A percentile compares a stretch with the other conserved stretches of the same genome.
These are phyloP conservation scores for Takashimella tepidaria DNA, from an alignment of 1,284 basidiomycete genomes.

Conservation along the genomic window DNA sequence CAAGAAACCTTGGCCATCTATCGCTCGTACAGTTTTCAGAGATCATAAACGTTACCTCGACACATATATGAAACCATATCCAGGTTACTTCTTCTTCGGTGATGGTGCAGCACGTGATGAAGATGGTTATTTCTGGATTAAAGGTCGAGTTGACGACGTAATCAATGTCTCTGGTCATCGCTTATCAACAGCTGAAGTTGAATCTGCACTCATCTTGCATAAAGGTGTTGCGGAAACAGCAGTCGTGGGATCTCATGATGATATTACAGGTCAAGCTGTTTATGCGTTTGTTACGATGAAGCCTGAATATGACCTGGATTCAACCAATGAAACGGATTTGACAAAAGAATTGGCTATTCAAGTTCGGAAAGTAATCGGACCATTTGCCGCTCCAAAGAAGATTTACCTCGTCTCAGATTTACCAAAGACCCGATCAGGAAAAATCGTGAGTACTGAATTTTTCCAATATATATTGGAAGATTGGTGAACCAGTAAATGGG, in stretches of 20 bases:
- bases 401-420: conserved; percentile 79
- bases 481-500: not conserved
- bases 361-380: conserved; percentile 92
- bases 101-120: conserved; percentile 92
- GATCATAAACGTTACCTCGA: conserved; percentile 91
- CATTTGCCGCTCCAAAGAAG: conserved; percentile 92
- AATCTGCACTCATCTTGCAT: conserved; percentile 90
- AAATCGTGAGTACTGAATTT: conserved; percentile 54
- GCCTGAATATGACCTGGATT: conserved; percentile 71
- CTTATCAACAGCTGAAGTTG: conserved; percentile 94
- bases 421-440: conserved; percentile 95
- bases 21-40: conserved; percentile 87
- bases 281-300: conserved; percentile 67
- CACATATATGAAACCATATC: conserved; percentile 73
- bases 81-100: conserved; percentile 78
- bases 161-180: conserved; percentile 85
- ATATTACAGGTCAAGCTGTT: conserved; percentile 71
- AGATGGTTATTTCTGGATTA: conserved; percentile 98
- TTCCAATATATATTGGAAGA: no score
- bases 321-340: conserved; percentile 63
- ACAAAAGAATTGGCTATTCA: conserved; percentile 86
- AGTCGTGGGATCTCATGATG: conserved; percentile 82
- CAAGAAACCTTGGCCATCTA: conserved; percentile 87
- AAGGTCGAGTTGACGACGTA: conserved; percentile 78
- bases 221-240: conserved; percentile 94